Evolutionary conservation across 441 rosid genomes (phyloP), one percentile per base, ranked within the genome.

Genomic region (Hura crepitans): DNA sequence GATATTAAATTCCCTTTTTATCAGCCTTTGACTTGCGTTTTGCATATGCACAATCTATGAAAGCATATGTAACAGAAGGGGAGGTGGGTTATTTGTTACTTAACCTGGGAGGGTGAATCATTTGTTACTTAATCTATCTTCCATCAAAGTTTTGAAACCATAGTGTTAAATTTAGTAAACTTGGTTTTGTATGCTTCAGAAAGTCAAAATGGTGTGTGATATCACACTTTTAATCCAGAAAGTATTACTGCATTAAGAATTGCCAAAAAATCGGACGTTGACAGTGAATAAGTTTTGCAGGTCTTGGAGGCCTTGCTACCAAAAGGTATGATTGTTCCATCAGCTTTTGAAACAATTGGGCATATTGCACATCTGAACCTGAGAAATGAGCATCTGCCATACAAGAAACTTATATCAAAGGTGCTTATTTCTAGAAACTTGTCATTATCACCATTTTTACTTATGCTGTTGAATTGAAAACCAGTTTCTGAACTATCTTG

Each of bases 261-360:
- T 45, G 62, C 65, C n/a, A 37, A 42, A 62, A 1, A 22, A 9
- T 63, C 71, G 64, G 45, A 74, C 49, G 14, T 55, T 17, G 31
- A 78, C 58, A 8, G 18, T 56, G 45, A 55, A 46, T 58, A 42
- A 18, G 57, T n/a, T 50, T 70, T 78, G 77, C 88, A 94, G 97
- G 72, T 94, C 69, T 87, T 94, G 86, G 96, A 88, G 83, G 85
- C 85, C 70, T 71, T 94, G 75, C 80, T 94, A 1, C 97, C 98
- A 5, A 75, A 84, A 42, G 92, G 85, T 81, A 73, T 81, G 83
- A 78, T 90, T 62, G 64, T 87, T 70, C 96, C 97, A 73, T 89
- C 98, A 17, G 85, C 93, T 60, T 94, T 94, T 87, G 96, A 90
- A 79, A 86, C 86, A 70, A 86, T 90, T 45, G 98, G 97, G 51